phyloP scores from a whole-genome alignment of 768 basidiomycete genomes.

The Suillus tomentosus region DNA sequence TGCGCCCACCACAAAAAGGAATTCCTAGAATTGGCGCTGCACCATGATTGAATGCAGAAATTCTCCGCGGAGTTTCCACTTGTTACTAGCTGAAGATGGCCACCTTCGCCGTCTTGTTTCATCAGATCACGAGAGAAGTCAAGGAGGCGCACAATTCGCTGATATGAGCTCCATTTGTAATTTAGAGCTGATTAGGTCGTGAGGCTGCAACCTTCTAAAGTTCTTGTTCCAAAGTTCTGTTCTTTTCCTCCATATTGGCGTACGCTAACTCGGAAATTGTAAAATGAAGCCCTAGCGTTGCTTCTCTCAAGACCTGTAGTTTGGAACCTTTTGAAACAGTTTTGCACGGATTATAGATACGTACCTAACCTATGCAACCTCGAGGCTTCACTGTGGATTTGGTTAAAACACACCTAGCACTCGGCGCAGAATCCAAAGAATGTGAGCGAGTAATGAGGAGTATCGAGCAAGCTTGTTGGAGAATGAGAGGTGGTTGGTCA shows the following conservation, averaged over 20 bases:
- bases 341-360: neutral
- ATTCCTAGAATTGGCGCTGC: constrained; percentile 54
- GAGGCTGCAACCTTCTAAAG: neutral
- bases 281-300: neutral
- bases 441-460: neutral
- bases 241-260: constrained; percentile 3
- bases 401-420: neutral
- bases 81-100: constrained; percentile 50
- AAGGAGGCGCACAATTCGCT: constrained; percentile 46
- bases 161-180: constrained; percentile 27
- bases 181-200: neutral
- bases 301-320: neutral
- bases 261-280: neutral
- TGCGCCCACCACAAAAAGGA: constrained; percentile 64
- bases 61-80: constrained; percentile 17
- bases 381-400: neutral
- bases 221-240: constrained; percentile 3
- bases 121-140: constrained; percentile 63
- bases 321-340: neutral
- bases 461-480: neutral
- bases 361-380: neutral
- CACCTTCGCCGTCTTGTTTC: constrained; percentile 55
- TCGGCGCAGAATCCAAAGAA: neutral
- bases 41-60: constrained; percentile 20
- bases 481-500: neutral